These are phyloP conservation scores for Mycena belliarum DNA, from an alignment of 768 basidiomycete genomes.

Conservation along the genomic window DNA sequence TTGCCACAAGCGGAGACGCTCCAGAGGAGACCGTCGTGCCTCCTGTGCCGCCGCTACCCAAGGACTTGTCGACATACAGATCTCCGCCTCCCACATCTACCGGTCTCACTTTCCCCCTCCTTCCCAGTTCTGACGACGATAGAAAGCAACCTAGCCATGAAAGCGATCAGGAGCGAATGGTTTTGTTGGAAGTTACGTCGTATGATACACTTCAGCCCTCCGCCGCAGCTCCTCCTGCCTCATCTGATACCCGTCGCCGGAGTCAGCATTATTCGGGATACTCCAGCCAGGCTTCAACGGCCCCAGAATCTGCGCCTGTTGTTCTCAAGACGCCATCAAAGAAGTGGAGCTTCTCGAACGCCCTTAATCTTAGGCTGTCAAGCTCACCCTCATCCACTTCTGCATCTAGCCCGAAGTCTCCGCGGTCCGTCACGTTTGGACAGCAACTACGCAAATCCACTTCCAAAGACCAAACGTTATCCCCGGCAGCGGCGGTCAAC, in stretches of 20 bases:
- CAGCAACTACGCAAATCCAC: conserved; percentile 69
- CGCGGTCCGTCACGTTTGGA: conserved; percentile 65
- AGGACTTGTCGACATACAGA: conserved; percentile 79
- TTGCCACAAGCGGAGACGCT: conserved; percentile 59
- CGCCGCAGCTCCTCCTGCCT: conserved; percentile 29
- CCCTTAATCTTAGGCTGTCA: conserved; percentile 73
- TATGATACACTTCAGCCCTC: conserved; percentile 31
- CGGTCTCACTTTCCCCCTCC: conserved; percentile 50
- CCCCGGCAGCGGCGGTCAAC: conserved; percentile 38
- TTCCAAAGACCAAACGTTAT: conserved; percentile 63
- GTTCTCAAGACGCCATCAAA: conserved; percentile 83
- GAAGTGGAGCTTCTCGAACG: conserved; percentile 95
- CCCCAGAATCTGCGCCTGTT: conserved; percentile 45
- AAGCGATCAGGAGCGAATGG: conserved; percentile 46
- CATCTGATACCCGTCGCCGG: conserved; percentile 37
- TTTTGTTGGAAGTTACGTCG: conserved; percentile 54
- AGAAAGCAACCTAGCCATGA: conserved; percentile 46
- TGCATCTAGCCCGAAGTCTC: conserved; percentile 49
- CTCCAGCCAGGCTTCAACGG: conserved; percentile 37
- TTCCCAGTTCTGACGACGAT: conserved; percentile 42
- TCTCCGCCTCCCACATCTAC: conserved; percentile 67
- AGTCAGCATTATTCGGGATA: conserved; percentile 41
- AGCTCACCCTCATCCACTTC: conserved; percentile 65
- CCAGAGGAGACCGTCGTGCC: conserved; percentile 74
- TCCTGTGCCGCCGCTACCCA: conserved; percentile 90